A percentile compares a stretch with the other conserved stretches of the same genome.
phyloP scores from a whole-genome alignment of 441 rosid species.

The Macaranga tanarius region DNA sequence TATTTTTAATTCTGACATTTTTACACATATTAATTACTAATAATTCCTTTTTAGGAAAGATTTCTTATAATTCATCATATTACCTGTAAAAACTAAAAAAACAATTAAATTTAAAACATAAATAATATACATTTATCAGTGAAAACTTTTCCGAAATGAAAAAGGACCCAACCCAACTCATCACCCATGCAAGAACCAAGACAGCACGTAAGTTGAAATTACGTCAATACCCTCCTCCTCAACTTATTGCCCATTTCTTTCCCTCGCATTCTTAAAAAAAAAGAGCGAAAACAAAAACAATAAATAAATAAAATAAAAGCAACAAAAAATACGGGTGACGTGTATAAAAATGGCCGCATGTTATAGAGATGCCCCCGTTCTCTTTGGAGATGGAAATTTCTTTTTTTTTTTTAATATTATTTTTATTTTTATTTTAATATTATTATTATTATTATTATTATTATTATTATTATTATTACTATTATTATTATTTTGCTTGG shows the following conservation, averaged over 20 bases:
- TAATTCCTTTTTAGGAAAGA: no score
- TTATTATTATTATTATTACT: no score
- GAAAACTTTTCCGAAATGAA: no score
- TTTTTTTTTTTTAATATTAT: constrained; percentile 11
- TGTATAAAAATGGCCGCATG: constrained; percentile 34
- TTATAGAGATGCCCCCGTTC: constrained; percentile 31
- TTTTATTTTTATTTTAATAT: no score
- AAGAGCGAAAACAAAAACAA: background rate
- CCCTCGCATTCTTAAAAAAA: constrained; percentile 24
- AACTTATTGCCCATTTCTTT: background rate
- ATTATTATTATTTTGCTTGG: constrained; percentile 28
- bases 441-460: background rate
- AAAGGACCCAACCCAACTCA: no score
- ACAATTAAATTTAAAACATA: no score
- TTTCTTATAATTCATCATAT: no score
- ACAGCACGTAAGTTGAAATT: background rate
- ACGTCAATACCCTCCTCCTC: background rate
- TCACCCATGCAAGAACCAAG: background rate
- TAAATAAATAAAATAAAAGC: background rate
- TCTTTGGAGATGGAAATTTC: constrained; percentile 21
- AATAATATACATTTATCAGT: no score
- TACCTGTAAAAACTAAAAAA: no score
- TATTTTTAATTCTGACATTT: no score
- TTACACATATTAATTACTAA: no score
- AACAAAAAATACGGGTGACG: constrained; percentile 41